phyloP scores from a whole-genome alignment of 306 rosid species.

The Begonia masoniana region DNA sequence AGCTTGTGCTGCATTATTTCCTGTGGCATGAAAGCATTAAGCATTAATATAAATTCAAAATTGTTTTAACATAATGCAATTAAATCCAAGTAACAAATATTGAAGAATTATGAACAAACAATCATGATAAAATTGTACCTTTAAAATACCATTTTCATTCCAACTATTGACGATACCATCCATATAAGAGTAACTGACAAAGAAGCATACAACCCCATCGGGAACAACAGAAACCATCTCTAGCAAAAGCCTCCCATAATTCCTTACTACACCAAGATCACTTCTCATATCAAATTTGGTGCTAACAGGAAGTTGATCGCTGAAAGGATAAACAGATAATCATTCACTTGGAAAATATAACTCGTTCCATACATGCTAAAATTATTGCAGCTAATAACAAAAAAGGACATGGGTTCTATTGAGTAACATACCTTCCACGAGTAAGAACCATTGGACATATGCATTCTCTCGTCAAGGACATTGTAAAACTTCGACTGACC shows the following conservation, averaged over 20 bases:
- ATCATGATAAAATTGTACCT: constrained; percentile 29
- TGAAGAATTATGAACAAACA: constrained; percentile 7
- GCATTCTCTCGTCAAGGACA: constrained; percentile 96
- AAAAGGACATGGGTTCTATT: background rate
- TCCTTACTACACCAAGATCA: constrained; percentile 86
- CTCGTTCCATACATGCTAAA: background rate
- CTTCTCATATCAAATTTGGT: constrained; percentile 99
- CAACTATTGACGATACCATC: constrained; percentile 87
- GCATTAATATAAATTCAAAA: constrained; percentile 2
- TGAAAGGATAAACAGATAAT: constrained; percentile 27
- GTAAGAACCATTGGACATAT: constrained; percentile 99
- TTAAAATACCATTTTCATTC: constrained; percentile 86
- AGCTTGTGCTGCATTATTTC: constrained; percentile 98
- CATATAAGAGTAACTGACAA: constrained; percentile 93
- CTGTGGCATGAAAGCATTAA: constrained; percentile 26
- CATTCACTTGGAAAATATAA: too few species aligned
- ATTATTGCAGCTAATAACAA: background rate
- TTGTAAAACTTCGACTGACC: constrained; percentile 91
- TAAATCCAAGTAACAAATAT: background rate
- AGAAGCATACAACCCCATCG: constrained; percentile 87
- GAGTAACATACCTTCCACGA: constrained; percentile 65
- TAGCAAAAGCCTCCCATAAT: constrained; percentile 85
- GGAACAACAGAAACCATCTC: constrained; percentile 98
- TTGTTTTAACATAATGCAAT: background rate
- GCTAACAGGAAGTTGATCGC: constrained; percentile 95